Conservation (phyloP, 108 stramenopile genomes). For the Cyclotella baltica region DNA sequence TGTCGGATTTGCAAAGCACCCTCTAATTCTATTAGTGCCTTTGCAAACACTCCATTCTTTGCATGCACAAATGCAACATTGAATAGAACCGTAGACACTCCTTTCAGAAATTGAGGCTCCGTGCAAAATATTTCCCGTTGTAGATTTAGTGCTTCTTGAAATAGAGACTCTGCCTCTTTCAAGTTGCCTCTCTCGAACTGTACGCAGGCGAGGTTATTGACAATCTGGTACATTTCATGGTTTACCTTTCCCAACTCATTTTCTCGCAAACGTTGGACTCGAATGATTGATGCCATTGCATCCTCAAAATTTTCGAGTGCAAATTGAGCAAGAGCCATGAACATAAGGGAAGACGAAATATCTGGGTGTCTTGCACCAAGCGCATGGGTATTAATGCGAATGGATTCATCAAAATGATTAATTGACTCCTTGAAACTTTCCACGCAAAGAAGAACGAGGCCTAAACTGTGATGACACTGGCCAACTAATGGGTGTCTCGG, state of each 20-base stretch:
- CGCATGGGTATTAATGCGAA: conserved; percentile 35
- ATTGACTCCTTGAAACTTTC: conserved; percentile 37
- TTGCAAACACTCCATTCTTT: conserved; percentile 43
- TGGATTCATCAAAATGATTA: conserved; percentile 32
- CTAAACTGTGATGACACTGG: conserved; percentile 37
- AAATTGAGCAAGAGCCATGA: conserved; percentile 35
- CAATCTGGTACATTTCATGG: conserved; percentile 36
- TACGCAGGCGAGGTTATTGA: conserved; percentile 48
- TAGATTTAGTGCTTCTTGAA: conserved; percentile 49
- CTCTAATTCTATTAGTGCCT: conserved; percentile 51
- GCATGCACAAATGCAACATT: conserved; percentile 53
- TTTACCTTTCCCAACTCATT: conserved; percentile 27
- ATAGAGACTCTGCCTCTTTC: conserved; percentile 32
- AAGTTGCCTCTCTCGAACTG: conserved; percentile 40
- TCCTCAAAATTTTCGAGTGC: conserved; percentile 54
- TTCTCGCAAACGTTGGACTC: conserved; percentile 36
- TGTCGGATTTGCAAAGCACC: conserved; percentile 52
- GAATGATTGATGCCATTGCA: conserved; percentile 36
- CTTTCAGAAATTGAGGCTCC: conserved; percentile 35
- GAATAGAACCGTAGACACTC: conserved; percentile 37
- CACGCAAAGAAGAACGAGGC: conserved; percentile 34
- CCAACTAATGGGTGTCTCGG: conserved; percentile 47
- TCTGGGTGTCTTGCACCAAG: conserved; percentile 40
- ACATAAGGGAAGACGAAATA: conserved; percentile 48
- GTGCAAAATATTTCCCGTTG: conserved; percentile 41